Evolutionary conservation across 2,329 filamentous ascomycete species (phyloP).

Genomic region (Aspergillus fumigatus): DNA sequence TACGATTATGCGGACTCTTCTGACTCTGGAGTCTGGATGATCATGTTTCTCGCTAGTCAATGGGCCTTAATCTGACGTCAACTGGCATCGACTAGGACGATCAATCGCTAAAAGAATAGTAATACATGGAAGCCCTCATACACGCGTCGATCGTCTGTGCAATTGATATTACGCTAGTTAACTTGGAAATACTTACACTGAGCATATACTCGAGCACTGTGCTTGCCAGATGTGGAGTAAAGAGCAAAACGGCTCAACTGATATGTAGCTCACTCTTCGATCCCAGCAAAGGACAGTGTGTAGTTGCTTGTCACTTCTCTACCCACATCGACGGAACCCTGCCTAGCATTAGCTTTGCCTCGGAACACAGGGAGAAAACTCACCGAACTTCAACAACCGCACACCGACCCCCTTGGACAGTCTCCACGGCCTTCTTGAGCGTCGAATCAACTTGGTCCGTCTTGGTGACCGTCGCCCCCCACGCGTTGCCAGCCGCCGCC

Average conservation of each 20-base stretch:
- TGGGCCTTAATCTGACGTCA: too few relatives aligned
- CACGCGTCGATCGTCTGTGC: too few relatives aligned
- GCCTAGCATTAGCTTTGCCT: background rate
- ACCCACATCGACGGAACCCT: background rate
- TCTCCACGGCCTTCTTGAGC: background rate
- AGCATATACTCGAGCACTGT: too few relatives aligned
- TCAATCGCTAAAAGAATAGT: too few relatives aligned
- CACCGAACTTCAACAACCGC: background rate
- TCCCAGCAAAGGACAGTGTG: too few relatives aligned
- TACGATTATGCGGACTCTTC: background rate
- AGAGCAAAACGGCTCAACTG: too few relatives aligned
- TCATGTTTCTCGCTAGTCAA: background rate
- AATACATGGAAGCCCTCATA: background rate
- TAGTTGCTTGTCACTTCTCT: background rate
- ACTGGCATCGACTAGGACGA: too few relatives aligned
- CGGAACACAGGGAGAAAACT: background rate
- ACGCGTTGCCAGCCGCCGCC: slow-evolving; percentile 45
- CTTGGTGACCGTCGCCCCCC: background rate
- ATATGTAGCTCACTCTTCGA: too few relatives aligned
- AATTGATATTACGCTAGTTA: too few relatives aligned
- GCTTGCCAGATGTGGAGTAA: too few relatives aligned
- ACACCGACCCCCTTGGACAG: background rate
- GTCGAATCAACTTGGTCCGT: background rate
- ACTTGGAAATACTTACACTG: background rate
- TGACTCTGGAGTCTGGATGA: too few relatives aligned